Percentiles rank a stretch among this genome's conserved stretches.
phyloP scores from a whole-genome alignment of 2,329 filamentous ascomycete species.

The Celoporthe dispersa region DNA sequence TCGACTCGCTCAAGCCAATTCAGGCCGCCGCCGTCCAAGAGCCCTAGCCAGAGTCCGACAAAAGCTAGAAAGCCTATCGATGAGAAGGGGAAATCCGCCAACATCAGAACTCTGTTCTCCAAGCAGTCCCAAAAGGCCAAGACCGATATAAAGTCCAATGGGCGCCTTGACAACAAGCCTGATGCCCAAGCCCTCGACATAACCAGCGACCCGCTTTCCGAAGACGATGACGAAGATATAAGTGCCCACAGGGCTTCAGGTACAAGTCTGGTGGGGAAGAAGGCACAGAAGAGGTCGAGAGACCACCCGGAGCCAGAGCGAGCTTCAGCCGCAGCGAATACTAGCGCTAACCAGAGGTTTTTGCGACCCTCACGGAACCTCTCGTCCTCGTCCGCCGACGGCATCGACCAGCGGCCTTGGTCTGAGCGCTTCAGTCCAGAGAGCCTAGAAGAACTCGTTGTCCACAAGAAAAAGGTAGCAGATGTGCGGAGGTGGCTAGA shows the following conservation, averaged over 20 bases:
- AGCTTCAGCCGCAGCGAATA: constrained; percentile 33
- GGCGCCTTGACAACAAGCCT: constrained; percentile 31
- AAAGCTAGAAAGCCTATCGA: constrained; percentile 46
- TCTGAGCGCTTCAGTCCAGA: constrained; percentile 80
- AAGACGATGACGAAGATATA: constrained; percentile 64
- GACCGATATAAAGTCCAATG: constrained; percentile 39
- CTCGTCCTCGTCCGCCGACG: constrained; percentile 38
- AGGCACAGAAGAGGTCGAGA: constrained; percentile 58
- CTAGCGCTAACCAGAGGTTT: constrained; percentile 55
- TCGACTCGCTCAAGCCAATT: constrained; percentile 35
- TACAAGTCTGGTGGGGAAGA: constrained; percentile 60
- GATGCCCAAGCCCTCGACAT: constrained; percentile 47
- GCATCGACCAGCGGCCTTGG: constrained; percentile 73
- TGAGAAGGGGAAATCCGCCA: constrained; percentile 58
- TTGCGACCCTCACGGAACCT: constrained; percentile 46
- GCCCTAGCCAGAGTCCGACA: constrained; percentile 51
- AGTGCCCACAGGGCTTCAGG: constrained; percentile 53
- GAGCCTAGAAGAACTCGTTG: constrained; percentile 81
- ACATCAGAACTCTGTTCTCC: constrained; percentile 64
- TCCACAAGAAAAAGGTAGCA: constrained; percentile 91
- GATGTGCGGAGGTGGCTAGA: constrained; percentile 87
- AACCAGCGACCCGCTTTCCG: constrained; percentile 62
- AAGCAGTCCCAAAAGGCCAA: constrained; percentile 60
- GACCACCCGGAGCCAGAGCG: constrained; percentile 37
- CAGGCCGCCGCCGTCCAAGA: constrained; percentile 38